Evolutionary conservation across 2,329 filamentous ascomycete species (phyloP).

Genomic region (Exophiala oligosperma): DNA sequence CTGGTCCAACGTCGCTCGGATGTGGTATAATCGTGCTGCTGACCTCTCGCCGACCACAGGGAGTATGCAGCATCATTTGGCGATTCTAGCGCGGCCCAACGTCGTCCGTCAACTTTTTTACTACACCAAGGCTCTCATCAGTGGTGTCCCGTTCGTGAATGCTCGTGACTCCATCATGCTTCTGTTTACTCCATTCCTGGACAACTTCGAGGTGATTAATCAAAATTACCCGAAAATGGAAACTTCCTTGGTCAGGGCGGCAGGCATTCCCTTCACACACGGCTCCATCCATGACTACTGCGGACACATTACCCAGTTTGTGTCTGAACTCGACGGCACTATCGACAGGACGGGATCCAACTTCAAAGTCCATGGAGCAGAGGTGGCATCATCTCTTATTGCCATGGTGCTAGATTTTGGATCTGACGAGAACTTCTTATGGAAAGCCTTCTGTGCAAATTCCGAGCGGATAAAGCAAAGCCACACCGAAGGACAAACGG

Average conservation of each 20-base stretch:
- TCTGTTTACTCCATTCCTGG: slow-evolving; percentile 53
- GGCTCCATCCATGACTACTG: slow-evolving; percentile 40
- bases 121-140: slow-evolving; percentile 59
- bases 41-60: slow-evolving; percentile 75
- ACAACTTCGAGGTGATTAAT: slow-evolving; percentile 35
- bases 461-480: slow-evolving; percentile 12
- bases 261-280: slow-evolving; percentile 50
- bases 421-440: slow-evolving; percentile 34
- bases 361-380: slow-evolving; percentile 56
- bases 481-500: slow-evolving; percentile 2
- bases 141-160: slow-evolving; percentile 55
- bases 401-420: slow-evolving; percentile 60
- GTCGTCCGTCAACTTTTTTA: slow-evolving; percentile 55
- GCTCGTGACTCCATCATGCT: slow-evolving; percentile 59
- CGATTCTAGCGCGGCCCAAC: slow-evolving; percentile 62
- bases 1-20: slow-evolving; percentile 58
- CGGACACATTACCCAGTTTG: slow-evolving; percentile 40
- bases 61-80: slow-evolving; percentile 83
- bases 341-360: slow-evolving; percentile 48
- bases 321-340: slow-evolving; percentile 48
- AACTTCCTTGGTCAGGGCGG: slow-evolving; percentile 53
- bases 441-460: slow-evolving; percentile 32
- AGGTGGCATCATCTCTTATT: slow-evolving; percentile 56
- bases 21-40: slow-evolving; percentile 83
- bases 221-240: slow-evolving; percentile 40